These are phyloP conservation scores for Rugosomyces carneus DNA, from an alignment of 1,284 basidiomycete genomes.

Conservation along the genomic window DNA sequence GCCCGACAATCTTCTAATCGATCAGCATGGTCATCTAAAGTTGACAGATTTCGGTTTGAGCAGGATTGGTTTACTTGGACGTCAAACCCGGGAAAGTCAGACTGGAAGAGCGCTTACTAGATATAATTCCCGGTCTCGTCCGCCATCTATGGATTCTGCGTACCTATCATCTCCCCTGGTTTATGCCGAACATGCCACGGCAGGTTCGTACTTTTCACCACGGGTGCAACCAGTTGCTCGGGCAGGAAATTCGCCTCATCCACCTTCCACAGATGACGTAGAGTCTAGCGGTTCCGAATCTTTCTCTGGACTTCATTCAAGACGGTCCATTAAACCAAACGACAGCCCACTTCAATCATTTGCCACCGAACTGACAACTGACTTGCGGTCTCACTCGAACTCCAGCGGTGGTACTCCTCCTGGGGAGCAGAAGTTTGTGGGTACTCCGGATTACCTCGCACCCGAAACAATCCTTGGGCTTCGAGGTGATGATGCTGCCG, in stretches of 20 bases:
- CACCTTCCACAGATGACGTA: slow-evolving; percentile 68
- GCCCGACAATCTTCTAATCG: slow-evolving; percentile 96
- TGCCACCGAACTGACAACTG: slow-evolving; percentile 74
- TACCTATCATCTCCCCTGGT: slow-evolving; percentile 71
- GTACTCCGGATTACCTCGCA: slow-evolving; percentile 95
- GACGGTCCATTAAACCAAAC: slow-evolving; percentile 41
- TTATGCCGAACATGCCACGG: slow-evolving; percentile 45
- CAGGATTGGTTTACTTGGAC: slow-evolving; percentile 93
- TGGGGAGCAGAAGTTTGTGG: slow-evolving; percentile 90
- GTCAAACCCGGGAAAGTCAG: slow-evolving; percentile 83
- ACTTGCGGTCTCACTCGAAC: slow-evolving; percentile 62
- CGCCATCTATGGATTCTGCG: slow-evolving; percentile 79
- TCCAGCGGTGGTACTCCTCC: slow-evolving; percentile 60
- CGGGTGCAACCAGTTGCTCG: slow-evolving; percentile 53
- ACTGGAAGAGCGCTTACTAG: slow-evolving; percentile 51
- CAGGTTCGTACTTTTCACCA: slow-evolving; percentile 80
- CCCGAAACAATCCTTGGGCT: slow-evolving; percentile 96
- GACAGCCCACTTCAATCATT: slow-evolving; percentile 81
- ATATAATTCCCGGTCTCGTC: slow-evolving; percentile 64
- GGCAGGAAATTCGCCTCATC: slow-evolving; percentile 57
- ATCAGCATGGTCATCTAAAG: slow-evolving; percentile 93
- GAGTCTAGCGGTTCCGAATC: slow-evolving; percentile 88
- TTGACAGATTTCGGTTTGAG: slow-evolving; percentile 98
- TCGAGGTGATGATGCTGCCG: slow-evolving; percentile 90
- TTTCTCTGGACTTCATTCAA: slow-evolving; percentile 50